Evolutionary conservation across 495 filamentous ascomycete genomes (phyloP), one percentile per base, ranked within the genome.

Genomic region (Penicillium fimorum): DNA sequence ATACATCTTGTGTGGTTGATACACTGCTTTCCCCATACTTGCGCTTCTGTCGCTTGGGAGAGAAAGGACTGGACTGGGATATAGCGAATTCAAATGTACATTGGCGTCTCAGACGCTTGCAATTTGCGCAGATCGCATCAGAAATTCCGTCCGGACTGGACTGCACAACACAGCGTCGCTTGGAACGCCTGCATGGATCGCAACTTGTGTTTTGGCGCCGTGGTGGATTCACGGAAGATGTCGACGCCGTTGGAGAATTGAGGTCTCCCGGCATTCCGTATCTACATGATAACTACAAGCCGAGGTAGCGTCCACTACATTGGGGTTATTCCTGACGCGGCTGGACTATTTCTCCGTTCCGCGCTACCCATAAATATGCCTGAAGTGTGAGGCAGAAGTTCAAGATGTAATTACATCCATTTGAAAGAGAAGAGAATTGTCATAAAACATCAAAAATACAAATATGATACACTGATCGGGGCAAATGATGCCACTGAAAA

Each of bases 131-230:
- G 2, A 55, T 18, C 4, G 29, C 13, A 22, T 20, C 49, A 4
- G 55, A 1, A 18, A 53, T 46, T 4, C 22, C 45, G 9, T 55
- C 40, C 7, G 15, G 12, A 47, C 8, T 17, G 4, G 42, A 11
- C 40, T 46, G 25, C 17, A 67, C 59, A 18, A 61, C 43, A 43
- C 67, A 70, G 11, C 65, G 64, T 37, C 67, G 59, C 27, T 70
- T 70, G 10, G 60, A 65, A 30, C 62, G 64, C 2, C 67, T 54
- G 44, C 64, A 70, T 11, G 55, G 53, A 44, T 70, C 67, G 49
- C 67, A 70, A 50, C 64, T 70, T 1, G 59, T 56, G 41, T 67
- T 61, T 38, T 67, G 67, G 30, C 67, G 67, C 30, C 64, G 64
- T 35, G 44, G 53, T 32, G 56, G 25, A 9, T 52, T 52, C 1